Conservation (phyloP, 306 rosid species). For the Coriaria nepalensis region DNA sequence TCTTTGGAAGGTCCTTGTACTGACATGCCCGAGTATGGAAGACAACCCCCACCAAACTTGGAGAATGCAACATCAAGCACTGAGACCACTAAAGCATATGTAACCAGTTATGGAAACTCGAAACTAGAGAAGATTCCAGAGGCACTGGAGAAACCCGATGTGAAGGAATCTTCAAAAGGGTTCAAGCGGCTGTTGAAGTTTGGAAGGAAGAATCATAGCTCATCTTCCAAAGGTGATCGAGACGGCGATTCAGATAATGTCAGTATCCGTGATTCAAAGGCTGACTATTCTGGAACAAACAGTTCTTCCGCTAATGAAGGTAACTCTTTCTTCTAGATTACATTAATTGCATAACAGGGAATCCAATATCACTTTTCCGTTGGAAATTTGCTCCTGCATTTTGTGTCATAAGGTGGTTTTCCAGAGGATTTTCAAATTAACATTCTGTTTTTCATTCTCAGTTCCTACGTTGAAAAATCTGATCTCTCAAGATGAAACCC, state of each 20-base stretch:
- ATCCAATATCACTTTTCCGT: no score
- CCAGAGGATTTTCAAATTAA: slow-evolving; percentile 3
- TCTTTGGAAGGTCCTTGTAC: slow-evolving; percentile 76
- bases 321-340: slow-evolving; percentile 14
- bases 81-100: slow-evolving; percentile 36
- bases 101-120: slow-evolving; percentile 41
- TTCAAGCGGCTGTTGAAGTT: slow-evolving; percentile 59
- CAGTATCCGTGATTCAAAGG: slow-evolving; percentile 43
- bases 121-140: slow-evolving; percentile 85
- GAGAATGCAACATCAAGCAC: slow-evolving; percentile 32
- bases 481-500: slow-evolving; percentile 75
- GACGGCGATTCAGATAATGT: slow-evolving; percentile 44
- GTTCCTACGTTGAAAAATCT: slow-evolving; percentile 77
- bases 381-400: no score
- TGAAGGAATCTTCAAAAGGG: slow-evolving; percentile 72
- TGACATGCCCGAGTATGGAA: slow-evolving; percentile 46
- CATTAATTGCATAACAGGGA: slow-evolving; percentile 4
- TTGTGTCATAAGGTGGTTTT: neutral
- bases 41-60: slow-evolving; percentile 36
- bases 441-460: slow-evolving; percentile 26
- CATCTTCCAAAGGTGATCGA: slow-evolving; percentile 32
- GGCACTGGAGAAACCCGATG: slow-evolving; percentile 56
- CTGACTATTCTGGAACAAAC: slow-evolving; percentile 41
- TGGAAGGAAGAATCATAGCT: slow-evolving; percentile 75
- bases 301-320: slow-evolving; percentile 52